Base-by-base conservation (phyloP, 1,139 yeast species). In the Saccharomycopsis hybrid region DNA sequence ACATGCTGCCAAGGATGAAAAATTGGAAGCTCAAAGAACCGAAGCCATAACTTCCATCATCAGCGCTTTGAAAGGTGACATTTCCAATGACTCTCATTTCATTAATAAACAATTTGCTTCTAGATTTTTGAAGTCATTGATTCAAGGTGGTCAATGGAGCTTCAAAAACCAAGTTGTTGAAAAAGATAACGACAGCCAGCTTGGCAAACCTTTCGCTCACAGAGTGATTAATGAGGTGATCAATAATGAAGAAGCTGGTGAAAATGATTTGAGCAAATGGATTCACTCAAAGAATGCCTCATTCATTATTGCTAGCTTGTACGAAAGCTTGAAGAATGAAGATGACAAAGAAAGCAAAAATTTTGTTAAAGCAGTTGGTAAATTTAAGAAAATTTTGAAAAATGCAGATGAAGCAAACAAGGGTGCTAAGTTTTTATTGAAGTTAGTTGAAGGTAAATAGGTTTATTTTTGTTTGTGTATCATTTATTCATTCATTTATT, bases 91-190 rank as follows among this genome's bases (percentile, higher is more conserved):
- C 46, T n/a, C 13, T 18, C 52, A 52, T 32, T 41, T 53, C 24
- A 11, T 53, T 4, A 41, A 46, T 8, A 78, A 80, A 62, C 85
- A 95, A 53, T 84, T 84, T 62, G 76, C 87, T 28, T 77, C 89
- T 5, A 82, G 97, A 70, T 72, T 85, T 41, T 70, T 90, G 58
- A 85, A 89, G 65, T 73, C 87, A 2, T 72, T 90, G 60, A 83
- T 88, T 55, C 95, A 88, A 66, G 94, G 95, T 66, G 86, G 90
- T 64, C 80, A 77, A 62, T 89, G 89, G 78, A 73, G 79, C 59
- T 77, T 75, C 61, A 78, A 78, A 61, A 77, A 78, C 56, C 76
- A 75, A 59, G 67, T 66, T 48, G 65, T 78, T 35, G 76, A 68
- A 37, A 73, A 71, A 47, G 63, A 74, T 25, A 70, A 72, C 43